Evolutionary conservation across 805 yeast species (phyloP).

Genomic region (Saturnispora quitensis): DNA sequence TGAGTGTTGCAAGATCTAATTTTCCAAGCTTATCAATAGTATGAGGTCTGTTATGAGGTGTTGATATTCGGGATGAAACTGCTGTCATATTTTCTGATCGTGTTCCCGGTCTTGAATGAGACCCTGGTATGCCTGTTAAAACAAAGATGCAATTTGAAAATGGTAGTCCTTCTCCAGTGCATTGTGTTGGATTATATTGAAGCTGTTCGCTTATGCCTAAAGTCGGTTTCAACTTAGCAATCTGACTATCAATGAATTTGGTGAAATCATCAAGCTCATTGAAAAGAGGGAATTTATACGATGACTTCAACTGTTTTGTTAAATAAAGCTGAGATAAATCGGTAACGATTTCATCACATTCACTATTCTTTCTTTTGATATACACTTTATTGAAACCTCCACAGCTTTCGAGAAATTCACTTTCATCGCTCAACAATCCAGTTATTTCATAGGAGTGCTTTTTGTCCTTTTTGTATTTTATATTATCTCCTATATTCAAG

Average conservation of each 20-base stretch:
- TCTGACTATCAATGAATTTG: constrained; percentile 9
- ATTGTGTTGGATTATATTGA: neutral
- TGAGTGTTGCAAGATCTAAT: neutral
- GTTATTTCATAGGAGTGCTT: constrained; percentile 11
- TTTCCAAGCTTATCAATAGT: constrained; percentile 5
- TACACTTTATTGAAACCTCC: constrained; percentile 11
- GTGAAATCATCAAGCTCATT: constrained; percentile 12
- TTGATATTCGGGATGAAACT: constrained; percentile 4
- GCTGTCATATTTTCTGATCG: constrained; percentile 5
- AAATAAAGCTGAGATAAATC: constrained; percentile 10
- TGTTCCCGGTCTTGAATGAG: neutral
- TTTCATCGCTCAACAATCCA: constrained; percentile 8
- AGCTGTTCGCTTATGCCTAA: neutral
- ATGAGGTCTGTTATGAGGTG: constrained; percentile 1
- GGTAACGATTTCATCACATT: constrained; percentile 5
- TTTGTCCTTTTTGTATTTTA: constrained; percentile 7
- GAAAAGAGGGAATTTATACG: constrained; percentile 12
- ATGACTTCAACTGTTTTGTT: neutral
- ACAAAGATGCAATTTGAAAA: constrained; percentile 12
- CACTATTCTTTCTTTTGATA: constrained; percentile 4
- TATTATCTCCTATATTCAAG: constrained; percentile 13
- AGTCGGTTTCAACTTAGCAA: neutral
- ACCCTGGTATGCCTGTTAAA: constrained; percentile 7
- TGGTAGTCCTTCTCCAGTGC: neutral
- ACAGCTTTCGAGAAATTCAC: constrained; percentile 5